Percentiles rank a stretch among this genome's conserved stretches.
phyloP scores from a whole-genome alignment of 805 yeast genomes.

The Starmerella bacillaris region DNA sequence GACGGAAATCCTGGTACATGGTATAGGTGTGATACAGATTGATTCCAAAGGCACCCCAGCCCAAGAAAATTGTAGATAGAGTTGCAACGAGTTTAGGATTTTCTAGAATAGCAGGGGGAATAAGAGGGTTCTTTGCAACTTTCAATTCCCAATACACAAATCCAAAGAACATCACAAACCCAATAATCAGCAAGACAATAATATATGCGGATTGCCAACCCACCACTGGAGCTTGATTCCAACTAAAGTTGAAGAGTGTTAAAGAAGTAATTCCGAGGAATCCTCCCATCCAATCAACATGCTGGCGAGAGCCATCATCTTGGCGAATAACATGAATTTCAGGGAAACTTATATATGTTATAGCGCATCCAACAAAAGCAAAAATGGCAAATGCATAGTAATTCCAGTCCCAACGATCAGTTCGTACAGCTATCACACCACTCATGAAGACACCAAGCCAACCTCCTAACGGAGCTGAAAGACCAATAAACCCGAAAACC shows the following conservation, averaged over 20 bases:
- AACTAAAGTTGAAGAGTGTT: conserved; percentile 44
- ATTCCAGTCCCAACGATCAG: conserved; percentile 21
- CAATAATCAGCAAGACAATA: conserved; percentile 34
- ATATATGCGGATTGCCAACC: conserved; percentile 51
- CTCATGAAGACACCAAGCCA: conserved; percentile 34
- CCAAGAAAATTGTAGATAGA: conserved; percentile 35
- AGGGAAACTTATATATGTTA: conserved; percentile 9
- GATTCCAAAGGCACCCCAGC: conserved; percentile 67
- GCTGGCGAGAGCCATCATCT: conserved; percentile 7
- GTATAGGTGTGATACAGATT: conserved; percentile 50
- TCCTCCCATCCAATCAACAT: conserved; percentile 43
- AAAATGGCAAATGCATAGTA: conserved; percentile 29
- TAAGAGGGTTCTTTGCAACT: conserved; percentile 31
- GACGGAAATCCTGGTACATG: conserved; percentile 33
- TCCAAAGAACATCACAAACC: conserved; percentile 27
- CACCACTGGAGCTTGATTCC: conserved; percentile 59
- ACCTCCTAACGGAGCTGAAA: conserved; percentile 47
- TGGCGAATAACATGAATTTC: conserved; percentile 1
- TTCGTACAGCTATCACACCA: conserved; percentile 14
- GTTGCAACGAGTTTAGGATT: conserved; percentile 30
- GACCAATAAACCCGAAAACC: conserved; percentile 40
- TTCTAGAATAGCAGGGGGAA: conserved; percentile 35
- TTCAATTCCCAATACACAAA: conserved; percentile 36
- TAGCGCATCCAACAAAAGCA: conserved; percentile 2
- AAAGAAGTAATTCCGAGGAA: conserved; percentile 40